Percentiles rank a stretch among this genome's conserved stretches.
phyloP scores from a whole-genome alignment of 2,329 filamentous ascomycete species.

The Cladorrhinum sp. region DNA sequence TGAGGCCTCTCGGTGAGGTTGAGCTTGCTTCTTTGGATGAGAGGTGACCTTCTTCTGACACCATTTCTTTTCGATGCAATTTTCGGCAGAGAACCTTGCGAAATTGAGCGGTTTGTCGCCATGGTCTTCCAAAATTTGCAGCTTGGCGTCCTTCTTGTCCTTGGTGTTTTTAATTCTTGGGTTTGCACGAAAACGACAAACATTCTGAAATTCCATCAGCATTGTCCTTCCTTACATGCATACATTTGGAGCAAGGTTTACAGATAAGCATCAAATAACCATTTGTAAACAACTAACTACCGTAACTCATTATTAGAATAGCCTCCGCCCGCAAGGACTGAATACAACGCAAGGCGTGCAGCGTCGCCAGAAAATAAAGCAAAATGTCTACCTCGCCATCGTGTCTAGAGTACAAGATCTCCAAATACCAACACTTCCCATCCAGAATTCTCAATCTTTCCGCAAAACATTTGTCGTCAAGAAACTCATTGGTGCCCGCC shows the following conservation, averaged over 20 bases:
- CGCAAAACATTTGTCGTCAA: neutral
- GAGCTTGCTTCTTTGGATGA: neutral
- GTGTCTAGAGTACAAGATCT: neutral
- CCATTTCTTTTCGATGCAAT: neutral
- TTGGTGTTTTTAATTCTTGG: neutral
- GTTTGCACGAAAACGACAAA: neutral
- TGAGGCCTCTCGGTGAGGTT: neutral
- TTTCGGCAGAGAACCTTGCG: neutral
- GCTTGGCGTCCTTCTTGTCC: neutral
- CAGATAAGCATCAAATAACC: neutral
- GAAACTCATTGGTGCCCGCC: neutral
- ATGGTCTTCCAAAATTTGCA: neutral
- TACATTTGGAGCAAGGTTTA: neutral
- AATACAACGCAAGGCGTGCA: neutral
- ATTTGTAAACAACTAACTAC: neutral
- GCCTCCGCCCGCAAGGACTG: neutral
- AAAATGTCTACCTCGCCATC: neutral
- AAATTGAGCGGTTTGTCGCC: neutral
- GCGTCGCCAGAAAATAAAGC: neutral
- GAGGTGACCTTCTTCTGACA: neutral
- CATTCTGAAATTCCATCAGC: too few species aligned
- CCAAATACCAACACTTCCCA: neutral
- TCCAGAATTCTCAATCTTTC: too few species aligned
- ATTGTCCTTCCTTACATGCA: neutral
- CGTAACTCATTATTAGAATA: neutral